Evolutionary conservation across 2,329 filamentous ascomycete species (phyloP).

Genomic region (Rasamsonia emersonii): DNA sequence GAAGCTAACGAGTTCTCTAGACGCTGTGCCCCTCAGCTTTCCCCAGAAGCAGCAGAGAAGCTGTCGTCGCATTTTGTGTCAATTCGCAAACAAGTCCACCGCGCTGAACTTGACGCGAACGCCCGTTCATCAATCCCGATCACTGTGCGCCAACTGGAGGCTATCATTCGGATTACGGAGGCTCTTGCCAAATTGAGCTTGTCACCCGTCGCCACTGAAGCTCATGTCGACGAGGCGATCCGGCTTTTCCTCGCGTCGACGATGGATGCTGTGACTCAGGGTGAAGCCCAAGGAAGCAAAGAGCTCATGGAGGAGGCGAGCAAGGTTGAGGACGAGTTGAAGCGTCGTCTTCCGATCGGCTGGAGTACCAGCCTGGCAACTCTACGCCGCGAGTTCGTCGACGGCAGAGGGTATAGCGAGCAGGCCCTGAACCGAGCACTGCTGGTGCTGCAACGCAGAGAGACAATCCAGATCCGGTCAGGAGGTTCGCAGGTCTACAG

Average conservation of each 20-base stretch:
- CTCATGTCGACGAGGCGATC: slow-evolving; percentile 95
- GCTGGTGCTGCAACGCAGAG: slow-evolving; percentile 75
- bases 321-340: slow-evolving; percentile 81
- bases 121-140: slow-evolving; percentile 90
- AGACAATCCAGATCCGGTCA: slow-evolving; percentile 53
- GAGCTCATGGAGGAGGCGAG: slow-evolving; percentile 85
- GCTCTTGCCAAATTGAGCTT: slow-evolving; percentile 86
- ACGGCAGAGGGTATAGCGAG: slow-evolving; percentile 83
- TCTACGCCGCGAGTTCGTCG: slow-evolving; percentile 80
- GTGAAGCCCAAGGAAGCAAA: slow-evolving; percentile 70
- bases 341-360: slow-evolving; percentile 79
- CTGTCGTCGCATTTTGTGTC: slow-evolving; percentile 95
- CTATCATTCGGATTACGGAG: slow-evolving; percentile 94
- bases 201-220: slow-evolving; percentile 75
- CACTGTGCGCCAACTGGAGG: slow-evolving; percentile 92
- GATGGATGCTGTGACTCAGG: slow-evolving; percentile 95
- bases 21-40: slow-evolving; percentile 85
- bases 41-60: slow-evolving; percentile 85
- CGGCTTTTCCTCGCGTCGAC: slow-evolving; percentile 91
- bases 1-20: slow-evolving; percentile 35
- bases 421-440: slow-evolving; percentile 75
- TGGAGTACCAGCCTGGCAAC: slow-evolving; percentile 90
- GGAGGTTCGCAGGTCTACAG: slow-evolving; percentile 43
- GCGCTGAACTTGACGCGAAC: slow-evolving; percentile 82
- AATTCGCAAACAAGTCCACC: slow-evolving; percentile 88